Conservation (phyloP, 1,284 basidiomycete species). For the Apiotrichum sp. region DNA sequence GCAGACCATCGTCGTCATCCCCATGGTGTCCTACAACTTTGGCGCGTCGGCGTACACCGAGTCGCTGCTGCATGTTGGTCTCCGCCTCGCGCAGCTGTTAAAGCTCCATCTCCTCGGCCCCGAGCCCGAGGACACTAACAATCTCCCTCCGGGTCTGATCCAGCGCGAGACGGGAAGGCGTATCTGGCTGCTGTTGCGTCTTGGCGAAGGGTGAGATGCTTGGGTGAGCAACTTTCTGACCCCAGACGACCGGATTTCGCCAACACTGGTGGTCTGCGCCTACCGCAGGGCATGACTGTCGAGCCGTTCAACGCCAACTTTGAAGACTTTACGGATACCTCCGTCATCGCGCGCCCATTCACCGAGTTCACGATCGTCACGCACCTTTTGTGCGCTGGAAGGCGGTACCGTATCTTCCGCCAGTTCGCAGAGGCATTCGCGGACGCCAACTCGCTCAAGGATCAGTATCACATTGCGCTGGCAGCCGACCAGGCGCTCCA, state of each 20-base stretch:
- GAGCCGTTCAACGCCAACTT: conserved; percentile 21
- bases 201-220: conserved; percentile 12
- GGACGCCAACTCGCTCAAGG: conserved; percentile 15
- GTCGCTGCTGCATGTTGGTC: conserved; percentile 18
- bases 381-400: conserved; percentile 14
- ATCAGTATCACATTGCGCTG: conserved; percentile 17
- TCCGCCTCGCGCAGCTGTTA: conserved; percentile 19
- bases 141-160: conserved; percentile 14
- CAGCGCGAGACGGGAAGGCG: conserved; percentile 17
- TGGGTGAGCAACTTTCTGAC: neutral
- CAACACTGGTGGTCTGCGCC: conserved; percentile 18
- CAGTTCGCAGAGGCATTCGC: conserved; percentile 20
- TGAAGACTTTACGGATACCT: conserved; percentile 18
- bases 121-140: conserved; percentile 12
- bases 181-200: conserved; percentile 19
- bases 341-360: conserved; percentile 5
- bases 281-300: conserved; percentile 16
- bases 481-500: conserved; percentile 15
- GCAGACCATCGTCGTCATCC: conserved; percentile 19
- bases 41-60: conserved; percentile 22
- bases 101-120: conserved; percentile 17
- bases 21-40: conserved; percentile 22
- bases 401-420: conserved; percentile 20
- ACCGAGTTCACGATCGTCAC: conserved; percentile 15
- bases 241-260: conserved; percentile 17